phyloP scores from a whole-genome alignment of 768 basidiomycete species.

The Phylloporus sp. region DNA sequence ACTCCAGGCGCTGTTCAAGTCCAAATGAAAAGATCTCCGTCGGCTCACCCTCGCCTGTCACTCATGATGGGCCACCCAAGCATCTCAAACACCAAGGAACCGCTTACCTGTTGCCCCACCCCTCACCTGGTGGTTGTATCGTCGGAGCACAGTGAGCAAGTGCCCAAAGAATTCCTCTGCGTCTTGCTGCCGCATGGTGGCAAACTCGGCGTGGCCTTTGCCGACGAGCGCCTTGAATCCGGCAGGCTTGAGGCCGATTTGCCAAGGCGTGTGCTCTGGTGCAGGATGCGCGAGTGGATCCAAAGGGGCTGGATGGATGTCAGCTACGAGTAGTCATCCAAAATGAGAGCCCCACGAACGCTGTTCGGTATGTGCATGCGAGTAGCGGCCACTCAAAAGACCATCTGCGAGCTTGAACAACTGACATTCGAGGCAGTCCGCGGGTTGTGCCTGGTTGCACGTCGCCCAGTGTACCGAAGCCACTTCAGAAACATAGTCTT shows the following conservation, averaged over 20 bases:
- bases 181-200: constrained; percentile 97
- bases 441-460: constrained; percentile 68
- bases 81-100: background rate
- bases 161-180: constrained; percentile 91
- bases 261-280: constrained; percentile 35
- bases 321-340: constrained; percentile 3
- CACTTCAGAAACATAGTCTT: constrained; percentile 21
- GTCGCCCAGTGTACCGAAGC: constrained; percentile 49
- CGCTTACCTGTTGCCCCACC: constrained; percentile 32
- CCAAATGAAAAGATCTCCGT: constrained; percentile 77
- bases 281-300: constrained; percentile 32
- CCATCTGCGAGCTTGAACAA: constrained; percentile 91
- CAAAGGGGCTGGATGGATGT: constrained; percentile 17
- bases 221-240: constrained; percentile 89
- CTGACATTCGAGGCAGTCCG: constrained; percentile 91
- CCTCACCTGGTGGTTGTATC: constrained; percentile 51
- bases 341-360: constrained; percentile 11
- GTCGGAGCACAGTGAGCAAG: constrained; percentile 66
- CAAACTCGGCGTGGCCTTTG: constrained; percentile 88
- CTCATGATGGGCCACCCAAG: background rate
- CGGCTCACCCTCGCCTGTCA: constrained; percentile 43
- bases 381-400: constrained; percentile 87
- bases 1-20: constrained; percentile 84
- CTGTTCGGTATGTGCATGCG: constrained; percentile 47
- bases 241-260: constrained; percentile 76